Evolutionary conservation across 2,329 filamentous ascomycete genomes (phyloP).

Genomic region (Penicillium sp.): DNA sequence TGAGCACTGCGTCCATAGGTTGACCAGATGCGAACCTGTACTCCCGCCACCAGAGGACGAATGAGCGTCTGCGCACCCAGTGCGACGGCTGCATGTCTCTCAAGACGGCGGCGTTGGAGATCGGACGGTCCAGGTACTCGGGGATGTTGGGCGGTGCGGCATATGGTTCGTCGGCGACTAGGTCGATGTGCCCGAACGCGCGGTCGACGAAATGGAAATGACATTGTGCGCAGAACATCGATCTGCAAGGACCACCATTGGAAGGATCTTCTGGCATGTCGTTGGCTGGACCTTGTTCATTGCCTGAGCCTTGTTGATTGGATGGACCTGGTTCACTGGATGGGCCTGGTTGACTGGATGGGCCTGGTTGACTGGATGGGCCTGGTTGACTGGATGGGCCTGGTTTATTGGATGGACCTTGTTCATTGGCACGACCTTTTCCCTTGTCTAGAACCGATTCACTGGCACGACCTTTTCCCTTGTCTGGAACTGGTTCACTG

Average conservation of each 20-base stretch:
- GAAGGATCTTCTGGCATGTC: not conserved
- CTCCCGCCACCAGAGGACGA: constrained; percentile 2
- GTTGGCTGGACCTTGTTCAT: not conserved
- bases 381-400: too few species aligned
- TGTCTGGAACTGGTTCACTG: too few species aligned
- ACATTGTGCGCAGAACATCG: constrained; percentile 14
- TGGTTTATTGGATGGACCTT: too few species aligned
- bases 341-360: too few species aligned
- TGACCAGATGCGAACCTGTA: not conserved
- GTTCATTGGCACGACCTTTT: too few species aligned
- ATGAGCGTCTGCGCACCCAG: not conserved
- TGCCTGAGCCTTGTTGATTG: not conserved
- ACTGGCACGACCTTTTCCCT: too few species aligned
- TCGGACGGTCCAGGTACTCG: constrained; percentile 27
- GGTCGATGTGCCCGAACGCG: constrained; percentile 42
- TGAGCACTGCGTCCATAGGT: not conserved
- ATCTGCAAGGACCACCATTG: constrained; percentile 1
- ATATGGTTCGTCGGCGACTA: constrained; percentile 33
- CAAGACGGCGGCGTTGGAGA: constrained; percentile 26
- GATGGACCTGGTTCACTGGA: too few species aligned
- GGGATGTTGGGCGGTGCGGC: constrained; percentile 23
- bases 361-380: too few species aligned
- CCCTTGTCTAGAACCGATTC: too few species aligned
- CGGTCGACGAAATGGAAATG: constrained; percentile 34
- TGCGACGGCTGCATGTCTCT: constrained; percentile 5